Conservation (phyloP, 2,329 filamentous ascomycete species). For the Bipolaris sorokiniana region DNA sequence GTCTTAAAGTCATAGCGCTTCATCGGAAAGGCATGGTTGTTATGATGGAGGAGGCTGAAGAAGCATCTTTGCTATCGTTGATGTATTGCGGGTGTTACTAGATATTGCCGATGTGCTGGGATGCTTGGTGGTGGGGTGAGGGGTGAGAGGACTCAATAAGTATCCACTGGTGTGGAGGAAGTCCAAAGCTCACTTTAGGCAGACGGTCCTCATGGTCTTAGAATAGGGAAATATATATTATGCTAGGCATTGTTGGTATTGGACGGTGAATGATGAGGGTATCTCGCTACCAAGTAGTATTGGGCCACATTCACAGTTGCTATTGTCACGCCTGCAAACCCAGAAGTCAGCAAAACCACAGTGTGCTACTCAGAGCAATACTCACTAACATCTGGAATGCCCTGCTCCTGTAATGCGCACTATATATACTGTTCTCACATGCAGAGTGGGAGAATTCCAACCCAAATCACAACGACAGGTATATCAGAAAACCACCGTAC, state of each 20-base stretch:
- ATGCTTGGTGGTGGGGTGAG: neutral
- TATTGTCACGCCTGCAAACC: constrained; percentile 1
- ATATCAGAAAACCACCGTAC: constrained; percentile 29
- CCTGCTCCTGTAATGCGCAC: neutral
- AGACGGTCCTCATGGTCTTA: neutral
- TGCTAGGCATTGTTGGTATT: neutral
- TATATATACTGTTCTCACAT: neutral
- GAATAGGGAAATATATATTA: neutral
- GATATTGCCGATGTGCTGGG: neutral
- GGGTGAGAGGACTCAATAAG: neutral
- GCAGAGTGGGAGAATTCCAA: neutral
- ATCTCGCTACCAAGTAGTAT: constrained; percentile 4
- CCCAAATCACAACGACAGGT: neutral
- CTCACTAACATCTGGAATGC: neutral
- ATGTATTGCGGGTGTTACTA: neutral
- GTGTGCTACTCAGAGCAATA: neutral
- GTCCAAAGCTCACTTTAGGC: neutral
- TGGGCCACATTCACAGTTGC: neutral
- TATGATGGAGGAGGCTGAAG: neutral
- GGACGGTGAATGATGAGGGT: neutral
- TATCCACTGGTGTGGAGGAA: neutral
- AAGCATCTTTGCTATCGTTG: neutral
- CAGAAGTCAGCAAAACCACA: neutral
- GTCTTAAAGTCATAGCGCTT: neutral
- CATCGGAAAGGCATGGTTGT: neutral